phyloP scores from a whole-genome alignment of 305 asterid genomes.

The Petunia hybrid region DNA sequence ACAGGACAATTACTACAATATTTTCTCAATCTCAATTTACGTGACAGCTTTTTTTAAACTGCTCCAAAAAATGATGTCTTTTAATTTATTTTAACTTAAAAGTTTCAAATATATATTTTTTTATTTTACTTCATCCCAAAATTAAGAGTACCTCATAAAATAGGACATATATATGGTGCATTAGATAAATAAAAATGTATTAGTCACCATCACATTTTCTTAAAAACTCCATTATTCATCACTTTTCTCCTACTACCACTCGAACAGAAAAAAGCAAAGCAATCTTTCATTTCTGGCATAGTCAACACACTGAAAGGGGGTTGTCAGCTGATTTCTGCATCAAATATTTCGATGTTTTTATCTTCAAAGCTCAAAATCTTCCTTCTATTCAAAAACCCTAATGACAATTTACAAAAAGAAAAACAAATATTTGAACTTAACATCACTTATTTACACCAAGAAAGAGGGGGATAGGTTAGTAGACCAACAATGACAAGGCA shows the following conservation, averaged over 20 bases:
- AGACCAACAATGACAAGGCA: constrained; percentile 32
- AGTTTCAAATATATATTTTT: too few relatives aligned
- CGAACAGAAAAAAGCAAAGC: neutral
- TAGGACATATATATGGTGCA: too few relatives aligned
- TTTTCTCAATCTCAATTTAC: too few relatives aligned
- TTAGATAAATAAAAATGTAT: too few relatives aligned
- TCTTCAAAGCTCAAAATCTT: neutral
- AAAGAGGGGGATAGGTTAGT: constrained; percentile 23
- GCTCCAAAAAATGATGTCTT: too few relatives aligned
- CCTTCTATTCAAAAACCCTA: neutral
- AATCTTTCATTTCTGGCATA: neutral
- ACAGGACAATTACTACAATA: neutral
- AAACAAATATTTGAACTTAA: neutral
- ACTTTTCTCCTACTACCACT: constrained; percentile 4
- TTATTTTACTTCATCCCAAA: too few relatives aligned
- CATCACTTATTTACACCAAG: neutral
- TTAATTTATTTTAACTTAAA: too few relatives aligned
- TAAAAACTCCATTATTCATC: neutral
- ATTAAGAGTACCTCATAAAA: too few relatives aligned
- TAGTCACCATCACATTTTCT: constrained; percentile 23
- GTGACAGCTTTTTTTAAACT: too few relatives aligned
- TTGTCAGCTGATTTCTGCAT: neutral
- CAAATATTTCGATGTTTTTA: neutral
- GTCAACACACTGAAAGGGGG: neutral
- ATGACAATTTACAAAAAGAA: neutral